Evolutionary conservation across 495 filamentous ascomycete species (phyloP).

Genomic region (Penicillium fimorum): DNA sequence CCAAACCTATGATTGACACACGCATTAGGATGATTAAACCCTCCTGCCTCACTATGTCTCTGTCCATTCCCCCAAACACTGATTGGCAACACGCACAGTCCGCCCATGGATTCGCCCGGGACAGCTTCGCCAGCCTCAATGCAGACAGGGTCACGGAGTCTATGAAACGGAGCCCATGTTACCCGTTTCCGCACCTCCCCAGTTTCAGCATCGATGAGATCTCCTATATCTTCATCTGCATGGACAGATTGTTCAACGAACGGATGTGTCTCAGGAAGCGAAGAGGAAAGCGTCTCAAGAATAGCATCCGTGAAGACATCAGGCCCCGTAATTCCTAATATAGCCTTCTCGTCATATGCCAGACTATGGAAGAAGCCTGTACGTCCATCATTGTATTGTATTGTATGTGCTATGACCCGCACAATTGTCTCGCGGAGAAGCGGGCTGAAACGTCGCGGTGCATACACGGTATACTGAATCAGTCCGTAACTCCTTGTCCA

Average conservation of each 20-base stretch:
- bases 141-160: conserved; percentile 34
- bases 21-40: conserved; percentile 30
- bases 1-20: conserved; percentile 44
- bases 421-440: conserved; percentile 36
- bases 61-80: conserved; percentile 49
- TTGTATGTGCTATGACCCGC: conserved; percentile 38
- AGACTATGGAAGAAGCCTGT: conserved; percentile 12
- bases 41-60: conserved; percentile 38
- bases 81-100: conserved; percentile 42
- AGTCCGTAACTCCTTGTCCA: conserved; percentile 42
- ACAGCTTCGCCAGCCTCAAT: conserved; percentile 28
- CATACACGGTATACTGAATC: conserved; percentile 44
- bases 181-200: conserved; percentile 21
- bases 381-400: conserved; percentile 23
- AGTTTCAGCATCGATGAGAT: conserved; percentile 17
- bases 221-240: conserved; percentile 30
- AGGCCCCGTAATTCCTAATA: conserved; percentile 39
- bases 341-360: conserved; percentile 30
- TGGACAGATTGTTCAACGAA: conserved; percentile 29
- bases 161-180: conserved; percentile 45
- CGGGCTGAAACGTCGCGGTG: conserved; percentile 42
- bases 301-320: conserved; percentile 45
- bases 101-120: conserved; percentile 28
- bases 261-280: conserved; percentile 30
- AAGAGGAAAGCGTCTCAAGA: conserved; percentile 37